Evolutionary conservation across 805 yeast genomes (phyloP), one percentile per base, ranked within the genome.

Genomic region (Metschnikowia gruessii): DNA sequence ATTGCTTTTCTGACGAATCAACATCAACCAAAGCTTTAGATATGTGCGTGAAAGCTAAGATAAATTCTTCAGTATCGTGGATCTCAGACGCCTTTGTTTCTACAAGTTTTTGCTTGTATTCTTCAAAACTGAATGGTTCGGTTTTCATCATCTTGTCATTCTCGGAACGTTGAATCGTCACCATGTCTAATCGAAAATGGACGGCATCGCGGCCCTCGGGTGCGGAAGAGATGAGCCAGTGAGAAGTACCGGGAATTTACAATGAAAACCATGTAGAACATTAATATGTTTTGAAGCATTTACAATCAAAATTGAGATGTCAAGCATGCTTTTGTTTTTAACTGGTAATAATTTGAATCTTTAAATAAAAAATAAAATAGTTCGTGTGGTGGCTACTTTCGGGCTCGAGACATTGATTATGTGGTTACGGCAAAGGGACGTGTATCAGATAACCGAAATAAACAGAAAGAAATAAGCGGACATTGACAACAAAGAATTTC

Each of bases 1-100:
- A 44, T 37, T 46, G 43, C 17, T 42, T 28, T 19, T 54, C 41
- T 17, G 45, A 28, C 16, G 36, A 16, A 21, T 41, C 41, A n/a
- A 40, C 34, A 4, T 26, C 36, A 2, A 29, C 24, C 37, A 40
- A 30, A 10, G 41, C 29, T 17, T 24, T 15, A 12, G 44, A 28
- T 32, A 45, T 36, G 26, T 31, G 38, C 6, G 18, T 8, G 18
- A 36, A 45, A 21, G 35, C 34, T 12, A 42, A 16, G 13, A 26
- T 26, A 24, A 49, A 46, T 6, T 19, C 36, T 9, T 21, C 34
- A 1, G 33, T 13, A 30, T 49, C 48, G 5, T 24, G 12, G 29
- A 40, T 40, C 2, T 42, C 48, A 22, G 34, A 17, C 2, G 40
- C 31, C 26, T 42, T 43, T 13, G 40, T 42, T 9, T 30, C 35